Evolutionary conservation across 768 basidiomycete species (phyloP), one percentile per base, ranked within the genome.

Genomic region (Trametes cubensis): DNA sequence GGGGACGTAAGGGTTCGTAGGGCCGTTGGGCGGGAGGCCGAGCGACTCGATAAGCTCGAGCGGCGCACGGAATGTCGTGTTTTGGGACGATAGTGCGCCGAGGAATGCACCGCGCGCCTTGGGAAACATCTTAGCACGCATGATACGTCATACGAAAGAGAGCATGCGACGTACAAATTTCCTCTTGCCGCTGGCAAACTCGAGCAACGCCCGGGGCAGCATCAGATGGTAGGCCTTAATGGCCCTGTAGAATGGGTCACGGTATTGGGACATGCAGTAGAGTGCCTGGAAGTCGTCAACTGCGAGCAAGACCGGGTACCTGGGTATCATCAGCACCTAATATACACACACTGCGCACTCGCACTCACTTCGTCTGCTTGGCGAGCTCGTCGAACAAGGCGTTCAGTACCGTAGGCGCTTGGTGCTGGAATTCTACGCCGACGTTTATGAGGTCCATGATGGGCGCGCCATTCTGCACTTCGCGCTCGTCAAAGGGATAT

Each of bases 221-320:
- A 90, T 87, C 6, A 97, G 78, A 67, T 95, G 89, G 67, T 88
- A 90, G 0, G 92, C 79, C 59, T 87, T 83, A 56, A 96, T 85
- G 11, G 77, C 69, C 7, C 78, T 77, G 74, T 86, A 92, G 45
- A 87, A 85, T 14, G 90, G 89, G 59, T 92, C 87, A 25, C 85
- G 83, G 75, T 95, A 95, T 26, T 76, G 70, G 0, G 89, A 84
- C 46, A 75, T 77, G 70, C 83, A 78, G 69, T 91, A 94, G 25
- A 97, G 73, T 0, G 92, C 81, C 72, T 96, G 95, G 72, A 92
- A 85, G 67, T 96, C 94, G 66, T 97, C 95, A 1, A 95, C 79
- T 0, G 94, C 94, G 30, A 95, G 76, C 6, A 97, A 71, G 2
- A 96, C 89, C 0, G 93, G 93, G 68, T 80, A 77, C 46, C 92